These are phyloP conservation scores for Lepidium africanum DNA, from an alignment of 345 rosid species.

Conservation along the genomic window DNA sequence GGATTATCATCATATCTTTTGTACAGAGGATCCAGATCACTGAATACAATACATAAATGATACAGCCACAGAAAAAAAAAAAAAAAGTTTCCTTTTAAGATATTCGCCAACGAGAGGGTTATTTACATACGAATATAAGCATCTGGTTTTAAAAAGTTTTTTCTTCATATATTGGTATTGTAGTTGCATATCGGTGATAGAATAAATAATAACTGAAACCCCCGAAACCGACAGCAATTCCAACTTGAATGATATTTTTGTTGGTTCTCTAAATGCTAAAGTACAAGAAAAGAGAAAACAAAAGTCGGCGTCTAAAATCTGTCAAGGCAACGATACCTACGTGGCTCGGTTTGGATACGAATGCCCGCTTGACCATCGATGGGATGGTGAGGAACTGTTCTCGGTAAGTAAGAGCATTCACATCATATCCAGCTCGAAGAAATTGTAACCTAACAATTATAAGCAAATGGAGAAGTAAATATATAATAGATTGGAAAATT, in stretches of 20 bases:
- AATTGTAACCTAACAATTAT: background rate
- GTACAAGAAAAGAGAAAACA: background rate
- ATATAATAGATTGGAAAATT: no score
- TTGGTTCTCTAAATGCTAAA: background rate
- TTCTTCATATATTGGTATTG: background rate
- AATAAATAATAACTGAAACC: background rate
- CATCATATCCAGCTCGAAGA: background rate
- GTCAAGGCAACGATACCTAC: background rate
- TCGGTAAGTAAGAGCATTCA: background rate
- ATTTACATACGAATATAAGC: background rate
- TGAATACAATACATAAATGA: background rate
- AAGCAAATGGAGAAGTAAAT: no score
- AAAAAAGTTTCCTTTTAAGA: background rate
- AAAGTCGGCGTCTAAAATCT: background rate
- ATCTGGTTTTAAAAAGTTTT: background rate
- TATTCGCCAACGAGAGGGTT: background rate
- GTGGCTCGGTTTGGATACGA: background rate
- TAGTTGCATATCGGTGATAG: background rate
- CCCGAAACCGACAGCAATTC: background rate
- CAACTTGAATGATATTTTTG: background rate
- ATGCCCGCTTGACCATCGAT: background rate
- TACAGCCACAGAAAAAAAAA: background rate
- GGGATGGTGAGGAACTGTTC: background rate
- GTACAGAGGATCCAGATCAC: slow-evolving; percentile 17
- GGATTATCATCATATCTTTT: background rate